A percentile compares a stretch with the other conserved stretches of the same genome.
These are phyloP conservation scores for Verticillium longisporum DNA, from an alignment of 2,329 filamentous ascomycete species.

Conservation along the genomic window DNA sequence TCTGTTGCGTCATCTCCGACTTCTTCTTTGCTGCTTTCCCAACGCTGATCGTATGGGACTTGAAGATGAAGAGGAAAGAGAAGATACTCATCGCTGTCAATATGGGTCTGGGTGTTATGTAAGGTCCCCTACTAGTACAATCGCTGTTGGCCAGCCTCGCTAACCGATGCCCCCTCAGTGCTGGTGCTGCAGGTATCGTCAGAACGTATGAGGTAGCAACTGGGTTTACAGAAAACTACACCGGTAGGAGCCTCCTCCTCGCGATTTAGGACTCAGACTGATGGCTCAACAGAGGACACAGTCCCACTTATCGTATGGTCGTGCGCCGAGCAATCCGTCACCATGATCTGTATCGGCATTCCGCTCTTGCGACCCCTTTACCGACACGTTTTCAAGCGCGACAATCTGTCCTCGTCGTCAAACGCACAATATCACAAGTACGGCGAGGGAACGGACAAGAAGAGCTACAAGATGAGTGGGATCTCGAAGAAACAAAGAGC, in stretches of 20 bases:
- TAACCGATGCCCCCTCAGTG: slow-evolving; percentile 9
- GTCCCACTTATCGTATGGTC: slow-evolving; percentile 28
- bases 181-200: slow-evolving; percentile 19
- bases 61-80: slow-evolving; percentile 26
- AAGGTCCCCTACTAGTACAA: slow-evolving; percentile 7
- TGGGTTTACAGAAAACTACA: slow-evolving; percentile 15
- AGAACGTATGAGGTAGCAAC: slow-evolving; percentile 18
- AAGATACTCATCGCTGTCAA: slow-evolving; percentile 29
- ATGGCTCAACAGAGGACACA: slow-evolving; percentile 20
- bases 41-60: slow-evolving; percentile 32
- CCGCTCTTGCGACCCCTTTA: not conserved
- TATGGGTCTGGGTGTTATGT: slow-evolving; percentile 9
- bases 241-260: not conserved
- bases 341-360: slow-evolving; percentile 6
- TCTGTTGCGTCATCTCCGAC: slow-evolving; percentile 19
- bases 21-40: slow-evolving; percentile 32
- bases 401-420: not conserved
- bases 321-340: slow-evolving; percentile 27
- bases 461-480: not conserved
- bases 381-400: not conserved
- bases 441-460: not conserved
- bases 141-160: not conserved
- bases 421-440: not conserved
- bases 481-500: not conserved
- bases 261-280: not conserved